Conservation (phyloP, 2,329 filamentous ascomycete genomes). For the Ophiostoma piceae region DNA sequence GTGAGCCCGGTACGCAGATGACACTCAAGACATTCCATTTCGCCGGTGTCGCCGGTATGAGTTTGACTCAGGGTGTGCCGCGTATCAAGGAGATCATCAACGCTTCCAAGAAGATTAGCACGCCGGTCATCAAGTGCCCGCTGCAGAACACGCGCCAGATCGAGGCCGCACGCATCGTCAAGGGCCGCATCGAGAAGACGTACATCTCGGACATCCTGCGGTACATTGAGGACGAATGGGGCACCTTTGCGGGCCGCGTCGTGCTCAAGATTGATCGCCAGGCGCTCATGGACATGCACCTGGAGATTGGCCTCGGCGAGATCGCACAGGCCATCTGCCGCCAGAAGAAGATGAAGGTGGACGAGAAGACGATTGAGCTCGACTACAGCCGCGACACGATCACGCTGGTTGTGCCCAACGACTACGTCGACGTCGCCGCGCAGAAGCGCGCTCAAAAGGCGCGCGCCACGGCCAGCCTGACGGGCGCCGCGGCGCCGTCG, state of each 20-base stretch:
- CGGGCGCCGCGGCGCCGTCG: conserved; percentile 29
- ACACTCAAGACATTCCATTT: conserved; percentile 99
- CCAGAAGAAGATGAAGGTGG: conserved; percentile 78
- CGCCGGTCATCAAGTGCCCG: conserved; percentile 84
- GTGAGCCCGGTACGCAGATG: conserved; percentile 98
- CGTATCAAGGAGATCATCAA: conserved; percentile 99
- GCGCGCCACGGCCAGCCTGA: conserved; percentile 42
- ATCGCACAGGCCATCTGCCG: conserved; percentile 72
- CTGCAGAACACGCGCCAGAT: conserved; percentile 70
- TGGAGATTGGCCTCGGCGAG: conserved; percentile 69
- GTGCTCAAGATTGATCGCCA: conserved; percentile 75
- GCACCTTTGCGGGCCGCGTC: conserved; percentile 67
- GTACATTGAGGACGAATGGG: conserved; percentile 85
- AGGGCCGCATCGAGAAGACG: conserved; percentile 91
- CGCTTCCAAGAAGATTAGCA: conserved; percentile 88
- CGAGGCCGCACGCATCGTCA: conserved; percentile 80
- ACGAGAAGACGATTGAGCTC: conserved; percentile 52
- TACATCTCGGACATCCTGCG: conserved; percentile 75
- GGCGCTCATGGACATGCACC: conserved; percentile 71
- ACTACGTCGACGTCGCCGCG: conserved; percentile 44
- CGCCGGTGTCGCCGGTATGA: conserved; percentile 98
- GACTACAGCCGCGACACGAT: conserved; percentile 59
- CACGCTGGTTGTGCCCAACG: conserved; percentile 63
- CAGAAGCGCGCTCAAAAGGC: conserved; percentile 45
- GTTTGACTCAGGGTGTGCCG: conserved; percentile 96